These are phyloP conservation scores for Saccharomycopsis fibuligera DNA, from an alignment of 805 yeast genomes.

Conservation along the genomic window DNA sequence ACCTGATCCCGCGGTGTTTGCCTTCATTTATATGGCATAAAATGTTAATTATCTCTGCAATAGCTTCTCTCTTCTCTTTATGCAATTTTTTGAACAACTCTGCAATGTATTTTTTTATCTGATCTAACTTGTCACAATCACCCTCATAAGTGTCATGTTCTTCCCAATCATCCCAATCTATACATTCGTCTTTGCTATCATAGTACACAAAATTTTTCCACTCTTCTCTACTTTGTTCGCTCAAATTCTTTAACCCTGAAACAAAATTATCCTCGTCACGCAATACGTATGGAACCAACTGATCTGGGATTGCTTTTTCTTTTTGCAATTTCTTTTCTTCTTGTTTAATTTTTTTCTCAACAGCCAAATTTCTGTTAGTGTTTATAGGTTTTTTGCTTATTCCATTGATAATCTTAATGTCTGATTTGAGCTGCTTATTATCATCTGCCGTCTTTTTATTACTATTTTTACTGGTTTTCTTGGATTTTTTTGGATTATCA, in stretches of 20 bases:
- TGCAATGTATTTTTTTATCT: conserved; percentile 6
- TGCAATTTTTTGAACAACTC: background rate
- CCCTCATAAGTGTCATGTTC: conserved; percentile 12
- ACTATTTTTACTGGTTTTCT: background rate
- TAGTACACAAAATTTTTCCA: conserved; percentile 14
- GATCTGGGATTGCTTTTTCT: background rate
- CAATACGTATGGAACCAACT: conserved; percentile 4
- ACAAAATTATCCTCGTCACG: conserved; percentile 5
- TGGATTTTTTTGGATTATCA: background rate
- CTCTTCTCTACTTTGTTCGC: conserved; percentile 3
- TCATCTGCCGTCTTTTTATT: background rate
- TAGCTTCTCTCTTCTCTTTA: conserved; percentile 2
- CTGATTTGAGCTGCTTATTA: conserved; percentile 1
- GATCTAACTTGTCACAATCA: conserved; percentile 12
- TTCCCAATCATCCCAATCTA: conserved; percentile 13
- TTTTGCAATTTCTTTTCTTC: background rate
- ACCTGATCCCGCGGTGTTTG: conserved; percentile 6
- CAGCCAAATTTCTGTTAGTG: conserved; percentile 6
- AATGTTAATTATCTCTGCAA: conserved; percentile 7
- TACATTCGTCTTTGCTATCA: conserved; percentile 15
- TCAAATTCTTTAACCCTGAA: conserved; percentile 3
- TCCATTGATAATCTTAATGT: conserved; percentile 7
- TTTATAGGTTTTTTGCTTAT: background rate
- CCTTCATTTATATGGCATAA: conserved; percentile 16
- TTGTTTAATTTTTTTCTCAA: background rate